phyloP scores from a whole-genome alignment of 192 early-diverging fungal genomes.

The Martensiomyces pterosporus region DNA sequence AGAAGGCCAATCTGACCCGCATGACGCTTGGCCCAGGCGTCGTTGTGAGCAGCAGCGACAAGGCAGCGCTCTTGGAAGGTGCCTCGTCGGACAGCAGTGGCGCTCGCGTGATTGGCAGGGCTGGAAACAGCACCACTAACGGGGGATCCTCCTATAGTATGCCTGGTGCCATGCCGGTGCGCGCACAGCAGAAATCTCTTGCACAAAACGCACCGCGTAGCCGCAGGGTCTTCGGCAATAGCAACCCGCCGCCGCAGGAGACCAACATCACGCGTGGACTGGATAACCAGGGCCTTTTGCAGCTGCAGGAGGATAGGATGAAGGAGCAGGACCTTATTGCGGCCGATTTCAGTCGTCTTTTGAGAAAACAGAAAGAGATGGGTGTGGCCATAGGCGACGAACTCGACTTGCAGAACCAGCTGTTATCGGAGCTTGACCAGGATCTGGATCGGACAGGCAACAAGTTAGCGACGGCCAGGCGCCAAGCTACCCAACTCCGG shows the following conservation, averaged over 20 bases:
- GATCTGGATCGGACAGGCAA: slow-evolving; percentile 71
- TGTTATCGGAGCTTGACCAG: slow-evolving; percentile 79
- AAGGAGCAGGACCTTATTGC: slow-evolving; percentile 76
- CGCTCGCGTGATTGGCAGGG: slow-evolving; percentile 29
- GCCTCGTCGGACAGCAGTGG: slow-evolving; percentile 13
- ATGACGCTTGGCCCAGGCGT: slow-evolving; percentile 49
- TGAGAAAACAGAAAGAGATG: slow-evolving; percentile 82
- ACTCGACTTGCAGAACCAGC: slow-evolving; percentile 85
- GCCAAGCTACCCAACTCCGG: slow-evolving; percentile 73
- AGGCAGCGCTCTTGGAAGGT: slow-evolving; percentile 26
- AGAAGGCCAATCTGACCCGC: slow-evolving; percentile 59
- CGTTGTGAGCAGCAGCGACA: slow-evolving; percentile 21
- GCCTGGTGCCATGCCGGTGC: slow-evolving; percentile 27
- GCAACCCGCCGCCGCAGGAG: slow-evolving; percentile 59
- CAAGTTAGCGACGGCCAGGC: slow-evolving; percentile 72
- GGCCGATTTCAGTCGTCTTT: slow-evolving; percentile 66
- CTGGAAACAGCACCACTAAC: slow-evolving; percentile 12
- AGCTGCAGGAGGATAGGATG: slow-evolving; percentile 77
- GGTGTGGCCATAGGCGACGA: slow-evolving; percentile 84
- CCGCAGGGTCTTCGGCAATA: slow-evolving; percentile 71
- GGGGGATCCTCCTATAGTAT: slow-evolving; percentile 9
- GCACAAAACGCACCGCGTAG: slow-evolving; percentile 25
- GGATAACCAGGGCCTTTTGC: slow-evolving; percentile 70
- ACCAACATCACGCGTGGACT: slow-evolving; percentile 74
- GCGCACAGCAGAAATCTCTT: slow-evolving; percentile 13